Conservation (phyloP, 805 yeast genomes). For the Saccharomycopsis javanensis region DNA sequence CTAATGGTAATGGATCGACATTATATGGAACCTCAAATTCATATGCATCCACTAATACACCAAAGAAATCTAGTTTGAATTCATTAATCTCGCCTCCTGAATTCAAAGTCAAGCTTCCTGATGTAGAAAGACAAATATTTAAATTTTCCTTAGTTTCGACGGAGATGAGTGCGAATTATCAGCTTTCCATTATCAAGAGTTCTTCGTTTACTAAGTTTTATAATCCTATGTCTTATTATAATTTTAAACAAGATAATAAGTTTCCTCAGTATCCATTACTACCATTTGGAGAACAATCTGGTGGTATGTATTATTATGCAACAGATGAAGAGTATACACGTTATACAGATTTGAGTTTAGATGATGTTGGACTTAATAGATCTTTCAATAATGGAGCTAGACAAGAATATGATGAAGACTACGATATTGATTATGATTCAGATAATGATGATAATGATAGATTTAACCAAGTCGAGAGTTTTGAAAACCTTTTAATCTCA, state of each 20-base stretch:
- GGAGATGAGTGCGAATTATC: conserved; percentile 32
- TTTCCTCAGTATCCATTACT: conserved; percentile 17
- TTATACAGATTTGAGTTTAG: conserved; percentile 3
- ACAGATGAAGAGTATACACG: conserved; percentile 16
- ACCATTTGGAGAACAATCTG: conserved; percentile 14
- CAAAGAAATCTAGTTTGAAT: conserved; percentile 15
- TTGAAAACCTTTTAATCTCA: background rate
- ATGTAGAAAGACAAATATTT: conserved; percentile 35
- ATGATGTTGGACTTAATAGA: background rate
- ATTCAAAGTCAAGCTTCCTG: conserved; percentile 35
- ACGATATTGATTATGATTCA: conserved; percentile 18
- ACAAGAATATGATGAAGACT: conserved; percentile 10
- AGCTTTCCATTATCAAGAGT: conserved; percentile 22
- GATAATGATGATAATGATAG: conserved; percentile 20
- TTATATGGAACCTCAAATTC: conserved; percentile 3
- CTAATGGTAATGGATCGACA: background rate
- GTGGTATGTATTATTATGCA: conserved; percentile 13
- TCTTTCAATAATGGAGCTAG: background rate
- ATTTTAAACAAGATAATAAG: conserved; percentile 8
- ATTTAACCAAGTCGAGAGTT: background rate
- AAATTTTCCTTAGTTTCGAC: conserved; percentile 38
- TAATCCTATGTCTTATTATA: conserved; percentile 12
- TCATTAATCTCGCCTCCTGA: conserved; percentile 35
- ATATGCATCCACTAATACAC: background rate
- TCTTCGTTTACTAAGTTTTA: conserved; percentile 9